Percentiles rank a stretch among this genome's conserved stretches.
phyloP scores from a whole-genome alignment of 2,329 filamentous ascomycete genomes.

The Aspergillus udagawae region DNA sequence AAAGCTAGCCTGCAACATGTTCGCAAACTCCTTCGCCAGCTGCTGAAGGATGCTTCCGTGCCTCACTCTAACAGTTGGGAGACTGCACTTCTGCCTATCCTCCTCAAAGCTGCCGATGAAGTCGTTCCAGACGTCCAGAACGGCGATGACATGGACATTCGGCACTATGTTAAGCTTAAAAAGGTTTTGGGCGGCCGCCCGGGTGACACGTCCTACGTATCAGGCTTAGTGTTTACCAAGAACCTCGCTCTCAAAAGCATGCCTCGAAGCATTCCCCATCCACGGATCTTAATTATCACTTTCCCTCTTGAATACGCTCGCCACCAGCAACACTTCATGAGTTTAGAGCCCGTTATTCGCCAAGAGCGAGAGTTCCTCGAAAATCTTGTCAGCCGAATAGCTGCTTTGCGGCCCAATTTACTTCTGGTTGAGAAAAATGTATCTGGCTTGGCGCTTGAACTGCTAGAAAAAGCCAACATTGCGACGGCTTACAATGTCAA shows the following conservation, averaged over 20 bases:
- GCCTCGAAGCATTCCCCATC: slow-evolving; percentile 77
- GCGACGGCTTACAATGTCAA: slow-evolving; percentile 97
- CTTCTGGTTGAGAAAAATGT: slow-evolving; percentile 91
- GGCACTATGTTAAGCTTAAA: slow-evolving; percentile 96
- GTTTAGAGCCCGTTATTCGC: slow-evolving; percentile 89
- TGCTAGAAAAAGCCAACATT: slow-evolving; percentile 82
- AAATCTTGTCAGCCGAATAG: slow-evolving; percentile 87
- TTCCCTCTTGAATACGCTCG: slow-evolving; percentile 96
- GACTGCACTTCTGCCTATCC: slow-evolving; percentile 81
- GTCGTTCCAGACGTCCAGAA: slow-evolving; percentile 87
- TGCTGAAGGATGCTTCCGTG: slow-evolving; percentile 72
- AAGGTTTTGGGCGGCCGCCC: slow-evolving; percentile 89
- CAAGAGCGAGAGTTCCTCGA: slow-evolving; percentile 92
- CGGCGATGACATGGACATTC: slow-evolving; percentile 93
- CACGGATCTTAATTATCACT: slow-evolving; percentile 85
- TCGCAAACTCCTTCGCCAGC: slow-evolving; percentile 74
- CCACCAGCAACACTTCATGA: slow-evolving; percentile 95
- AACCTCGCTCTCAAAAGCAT: slow-evolving; percentile 96
- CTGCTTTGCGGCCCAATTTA: slow-evolving; percentile 77
- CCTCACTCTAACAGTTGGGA: slow-evolving; percentile 77
- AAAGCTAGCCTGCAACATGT: slow-evolving; percentile 85
- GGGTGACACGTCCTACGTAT: slow-evolving; percentile 91
- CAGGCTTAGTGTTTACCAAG: slow-evolving; percentile 94
- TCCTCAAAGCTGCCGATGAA: slow-evolving; percentile 87
- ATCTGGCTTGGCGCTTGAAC: slow-evolving; percentile 83